These are phyloP conservation scores for Trichoderma koningiopsis DNA, from an alignment of 2,329 filamentous ascomycete species.

Conservation along the genomic window DNA sequence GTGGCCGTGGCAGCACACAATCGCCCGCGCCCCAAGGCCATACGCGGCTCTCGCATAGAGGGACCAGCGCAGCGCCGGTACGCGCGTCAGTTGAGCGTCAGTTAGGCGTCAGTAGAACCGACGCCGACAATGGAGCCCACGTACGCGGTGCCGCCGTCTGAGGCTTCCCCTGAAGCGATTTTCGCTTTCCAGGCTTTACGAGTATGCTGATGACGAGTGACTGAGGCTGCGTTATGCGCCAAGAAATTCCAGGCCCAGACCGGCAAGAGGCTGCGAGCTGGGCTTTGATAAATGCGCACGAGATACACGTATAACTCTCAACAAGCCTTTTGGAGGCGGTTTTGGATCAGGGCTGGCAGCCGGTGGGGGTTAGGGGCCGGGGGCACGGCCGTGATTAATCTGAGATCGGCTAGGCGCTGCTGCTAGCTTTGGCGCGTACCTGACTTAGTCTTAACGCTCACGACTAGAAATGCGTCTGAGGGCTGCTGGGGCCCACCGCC, in stretches of 20 bases:
- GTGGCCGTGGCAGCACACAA: background rate
- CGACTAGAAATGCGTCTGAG: background rate
- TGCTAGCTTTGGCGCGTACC: slow-evolving; percentile 1
- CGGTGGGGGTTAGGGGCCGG: slow-evolving; percentile 7
- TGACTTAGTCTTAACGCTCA: slow-evolving; percentile 1
- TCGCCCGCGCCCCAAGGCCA: background rate
- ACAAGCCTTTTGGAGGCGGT: background rate
- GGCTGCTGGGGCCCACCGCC: background rate
- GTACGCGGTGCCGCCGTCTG: background rate
- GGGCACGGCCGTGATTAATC: background rate
- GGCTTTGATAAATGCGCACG: background rate
- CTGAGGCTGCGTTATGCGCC: background rate
- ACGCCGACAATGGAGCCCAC: background rate
- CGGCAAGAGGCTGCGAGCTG: background rate
- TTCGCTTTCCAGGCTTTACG: background rate
- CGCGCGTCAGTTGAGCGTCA: background rate
- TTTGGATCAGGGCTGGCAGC: background rate
- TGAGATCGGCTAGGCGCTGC: slow-evolving; percentile 6
- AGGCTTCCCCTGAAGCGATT: background rate
- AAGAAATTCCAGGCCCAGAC: background rate
- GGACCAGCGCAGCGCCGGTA: background rate
- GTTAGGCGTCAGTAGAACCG: background rate
- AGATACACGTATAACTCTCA: background rate
- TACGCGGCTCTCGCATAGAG: slow-evolving; percentile 1
- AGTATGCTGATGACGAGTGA: background rate